Evolutionary conservation across 1,284 basidiomycete genomes (phyloP).

Genomic region (Leccinum pachyderme): DNA sequence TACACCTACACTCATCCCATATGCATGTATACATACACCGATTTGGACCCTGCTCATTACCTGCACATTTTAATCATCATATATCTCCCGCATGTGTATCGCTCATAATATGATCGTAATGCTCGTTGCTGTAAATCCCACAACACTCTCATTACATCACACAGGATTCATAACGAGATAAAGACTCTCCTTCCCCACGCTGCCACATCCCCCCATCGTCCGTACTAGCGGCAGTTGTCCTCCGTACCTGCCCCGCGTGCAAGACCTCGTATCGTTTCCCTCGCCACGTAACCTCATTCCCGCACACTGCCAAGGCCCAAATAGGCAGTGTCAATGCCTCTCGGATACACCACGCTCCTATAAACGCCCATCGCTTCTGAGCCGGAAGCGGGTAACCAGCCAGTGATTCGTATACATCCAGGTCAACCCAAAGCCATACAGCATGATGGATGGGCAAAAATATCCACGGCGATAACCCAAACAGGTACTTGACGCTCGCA

Average conservation of each 20-base stretch:
- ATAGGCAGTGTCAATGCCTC: constrained; percentile 85
- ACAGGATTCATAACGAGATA: constrained; percentile 17
- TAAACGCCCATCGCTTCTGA: constrained; percentile 54
- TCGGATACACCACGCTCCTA: constrained; percentile 73
- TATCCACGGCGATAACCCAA: constrained; percentile 50
- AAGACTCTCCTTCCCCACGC: constrained; percentile 6
- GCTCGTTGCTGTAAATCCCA: constrained; percentile 31
- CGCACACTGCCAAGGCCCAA: constrained; percentile 77
- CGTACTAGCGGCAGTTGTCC: constrained; percentile 4
- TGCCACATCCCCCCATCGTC: constrained; percentile 10
- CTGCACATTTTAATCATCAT: constrained; percentile 36
- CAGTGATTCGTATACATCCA: constrained; percentile 70
- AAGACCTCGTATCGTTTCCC: constrained; percentile 66
- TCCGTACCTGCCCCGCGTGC: constrained; percentile 60
- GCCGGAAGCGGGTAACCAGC: constrained; percentile 64
- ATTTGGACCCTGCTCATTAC: constrained; percentile 22
- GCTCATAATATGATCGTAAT: constrained; percentile 33
- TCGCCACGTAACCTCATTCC: constrained; percentile 82
- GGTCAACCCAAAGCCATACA: constrained; percentile 65
- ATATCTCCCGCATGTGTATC: constrained; percentile 32
- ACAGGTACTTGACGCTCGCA: constrained; percentile 54
- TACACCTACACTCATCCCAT: constrained; percentile 18
- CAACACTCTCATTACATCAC: constrained; percentile 20
- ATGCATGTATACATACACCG: constrained; percentile 29
- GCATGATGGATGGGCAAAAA: constrained; percentile 56